Percentiles rank a stretch among this genome's conserved stretches.
Evolutionary conservation across 768 basidiomycete genomes (phyloP).

Genomic region (Psilocybe sp.): DNA sequence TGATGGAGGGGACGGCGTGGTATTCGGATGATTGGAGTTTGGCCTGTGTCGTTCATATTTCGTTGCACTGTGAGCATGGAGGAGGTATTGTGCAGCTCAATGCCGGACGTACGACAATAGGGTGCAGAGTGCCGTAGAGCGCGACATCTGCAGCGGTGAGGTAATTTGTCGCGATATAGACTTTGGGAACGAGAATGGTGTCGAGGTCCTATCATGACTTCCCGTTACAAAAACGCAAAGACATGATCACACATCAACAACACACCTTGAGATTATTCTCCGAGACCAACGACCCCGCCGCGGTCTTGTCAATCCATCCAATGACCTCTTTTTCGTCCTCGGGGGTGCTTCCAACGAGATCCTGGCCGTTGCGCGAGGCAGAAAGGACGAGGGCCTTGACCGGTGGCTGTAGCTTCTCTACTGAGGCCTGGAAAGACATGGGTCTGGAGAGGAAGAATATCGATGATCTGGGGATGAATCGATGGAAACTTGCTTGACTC

Average conservation of each 20-base stretch:
- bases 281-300: constrained; percentile 44
- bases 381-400: constrained; percentile 57
- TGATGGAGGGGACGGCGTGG: constrained; percentile 76
- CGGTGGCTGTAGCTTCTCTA: constrained; percentile 43
- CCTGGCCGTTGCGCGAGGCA: constrained; percentile 40
- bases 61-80: too few relatives aligned
- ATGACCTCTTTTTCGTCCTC: constrained; percentile 62
- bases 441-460: constrained; percentile 23
- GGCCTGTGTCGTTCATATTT: constrained; percentile 50
- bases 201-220: constrained; percentile 59
- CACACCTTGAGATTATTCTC: constrained; percentile 51
- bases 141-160: constrained; percentile 90
- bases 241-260: background rate
- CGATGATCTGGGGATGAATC: constrained; percentile 34
- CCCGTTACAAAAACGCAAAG: background rate
- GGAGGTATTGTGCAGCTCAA: background rate
- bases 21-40: constrained; percentile 70
- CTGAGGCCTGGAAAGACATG: constrained; percentile 55
- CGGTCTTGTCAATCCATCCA: constrained; percentile 69
- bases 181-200: constrained; percentile 66
- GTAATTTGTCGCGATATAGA: constrained; percentile 82
- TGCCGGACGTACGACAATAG: constrained; percentile 61
- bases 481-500: constrained; percentile 35
- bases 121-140: constrained; percentile 86
- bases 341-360: constrained; percentile 51